Base-by-base conservation (phyloP, 2,329 filamentous ascomycete genomes). In the Fusarium sp. region DNA sequence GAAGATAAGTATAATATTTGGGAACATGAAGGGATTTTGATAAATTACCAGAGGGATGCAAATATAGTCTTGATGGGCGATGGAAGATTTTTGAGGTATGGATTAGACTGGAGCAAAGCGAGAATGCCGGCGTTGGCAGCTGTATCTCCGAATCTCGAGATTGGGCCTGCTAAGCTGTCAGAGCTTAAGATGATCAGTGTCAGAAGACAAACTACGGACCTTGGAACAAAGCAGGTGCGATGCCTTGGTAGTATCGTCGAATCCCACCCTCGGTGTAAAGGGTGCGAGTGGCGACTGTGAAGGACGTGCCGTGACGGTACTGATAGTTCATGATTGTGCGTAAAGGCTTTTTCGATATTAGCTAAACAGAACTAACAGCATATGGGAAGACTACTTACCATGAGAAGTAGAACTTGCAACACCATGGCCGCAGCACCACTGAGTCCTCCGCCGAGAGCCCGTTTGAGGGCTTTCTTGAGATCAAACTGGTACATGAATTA, bases 321-420 rank as follows among this genome's bases (percentile, higher is more conserved):
- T 85, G 83, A 43, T 84, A 85, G 72, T 85, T 85, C 83, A 85
- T 85, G 15, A 84, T 82, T 0, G 83, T 85, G 8, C 83, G 79
- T 6, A 85, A 74, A 6, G 83, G 83, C 83, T 84, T 11, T 46
- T 6, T 4, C 2, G 0, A 0, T 10, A 9, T 66, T 2, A 66
- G 20, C 3, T 1, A 1, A 11, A 3, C 16, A 33, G 15, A n/a
- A n/a, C n/a, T n/a, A n/a, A n/a, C n/a, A n/a, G 31, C 5, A 16
- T 13, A 15, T 33, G 6, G 15, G 8, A 29, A 35, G 16, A 35
- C 6, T 18, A 3, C 66, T 5, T 76, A 84, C 83, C 83, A 85
- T 85, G 2, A 85, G 69, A 6, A 84, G 76, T 6, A 85, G 29
- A 6, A 85, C 83, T 44, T 85, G 83, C 3, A 85, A 55, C 2